A percentile compares a stretch with the other conserved stretches of the same genome.
These are phyloP conservation scores for Mortierella polycephala DNA, from an alignment of 371 early-diverging fungal species.

Conservation along the genomic window DNA sequence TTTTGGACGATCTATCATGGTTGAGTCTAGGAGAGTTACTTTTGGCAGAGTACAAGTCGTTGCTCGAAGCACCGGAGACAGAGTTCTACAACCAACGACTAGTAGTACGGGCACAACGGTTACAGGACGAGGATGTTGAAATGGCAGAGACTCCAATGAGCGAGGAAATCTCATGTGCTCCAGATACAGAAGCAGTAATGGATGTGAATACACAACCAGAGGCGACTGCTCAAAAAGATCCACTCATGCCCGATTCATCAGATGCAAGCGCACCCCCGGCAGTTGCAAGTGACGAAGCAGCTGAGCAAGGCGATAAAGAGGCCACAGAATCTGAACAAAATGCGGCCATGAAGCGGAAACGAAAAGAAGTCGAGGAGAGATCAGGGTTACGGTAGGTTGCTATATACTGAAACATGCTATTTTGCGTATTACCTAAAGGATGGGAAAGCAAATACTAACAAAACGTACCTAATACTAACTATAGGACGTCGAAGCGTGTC, in stretches of 20 bases:
- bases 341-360: conserved; percentile 48
- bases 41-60: conserved; percentile 40
- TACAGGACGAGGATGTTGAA: conserved; percentile 21
- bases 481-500: conserved; percentile 70
- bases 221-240: conserved; percentile 1
- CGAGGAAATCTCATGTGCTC: background rate
- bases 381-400: conserved; percentile 60
- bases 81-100: conserved; percentile 32
- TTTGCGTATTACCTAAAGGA: background rate
- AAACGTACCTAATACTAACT: background rate
- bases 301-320: conserved; percentile 27
- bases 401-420: background rate
- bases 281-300: background rate
- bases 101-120: conserved; percentile 9
- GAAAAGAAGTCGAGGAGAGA: conserved; percentile 60
- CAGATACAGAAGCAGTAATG: background rate
- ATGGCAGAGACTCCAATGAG: conserved; percentile 12
- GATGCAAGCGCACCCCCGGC: conserved; percentile 1
- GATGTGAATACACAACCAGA: conserved; percentile 2
- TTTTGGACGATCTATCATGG: conserved; percentile 44
- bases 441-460: background rate
- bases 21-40: conserved; percentile 43
- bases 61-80: background rate
- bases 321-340: conserved; percentile 20
- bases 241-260: background rate